These are phyloP conservation scores for Starmerella ratchasimensis DNA, from an alignment of 805 yeast species.

Conservation along the genomic window DNA sequence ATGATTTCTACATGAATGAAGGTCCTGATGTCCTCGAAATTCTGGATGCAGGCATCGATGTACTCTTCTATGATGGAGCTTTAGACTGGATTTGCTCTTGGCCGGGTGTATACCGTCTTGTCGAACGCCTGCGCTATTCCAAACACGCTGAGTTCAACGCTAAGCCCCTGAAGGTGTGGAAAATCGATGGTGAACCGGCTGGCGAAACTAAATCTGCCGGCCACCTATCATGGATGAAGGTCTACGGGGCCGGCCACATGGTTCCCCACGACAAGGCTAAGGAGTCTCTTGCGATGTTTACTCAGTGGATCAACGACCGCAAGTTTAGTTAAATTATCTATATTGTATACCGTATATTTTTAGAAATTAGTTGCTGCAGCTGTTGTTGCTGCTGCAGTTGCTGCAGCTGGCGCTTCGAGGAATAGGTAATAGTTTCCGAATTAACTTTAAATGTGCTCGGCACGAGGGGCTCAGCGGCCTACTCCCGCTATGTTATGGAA, in stretches of 20 bases:
- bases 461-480: too few species aligned
- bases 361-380: background rate
- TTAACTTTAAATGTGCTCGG: too few species aligned
- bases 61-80: constrained; percentile 87
- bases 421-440: too few species aligned
- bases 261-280: constrained; percentile 85
- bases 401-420: too few species aligned
- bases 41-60: constrained; percentile 63
- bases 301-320: constrained; percentile 50
- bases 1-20: constrained; percentile 89
- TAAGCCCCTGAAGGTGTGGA: constrained; percentile 28
- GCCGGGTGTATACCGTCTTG: constrained; percentile 88
- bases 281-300: constrained; percentile 62
- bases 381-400: too few species aligned
- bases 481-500: too few species aligned
- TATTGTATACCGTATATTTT: background rate
- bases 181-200: constrained; percentile 32
- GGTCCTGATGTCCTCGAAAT: constrained; percentile 55
- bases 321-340: constrained; percentile 1
- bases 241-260: constrained; percentile 91
- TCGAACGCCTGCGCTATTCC: constrained; percentile 54
- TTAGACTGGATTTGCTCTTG: constrained; percentile 94
- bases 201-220: constrained; percentile 69
- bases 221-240: constrained; percentile 65
- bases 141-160: constrained; percentile 40